Evolutionary conservation across 768 basidiomycete genomes (phyloP).

Genomic region (Fomitopsis pulvina): DNA sequence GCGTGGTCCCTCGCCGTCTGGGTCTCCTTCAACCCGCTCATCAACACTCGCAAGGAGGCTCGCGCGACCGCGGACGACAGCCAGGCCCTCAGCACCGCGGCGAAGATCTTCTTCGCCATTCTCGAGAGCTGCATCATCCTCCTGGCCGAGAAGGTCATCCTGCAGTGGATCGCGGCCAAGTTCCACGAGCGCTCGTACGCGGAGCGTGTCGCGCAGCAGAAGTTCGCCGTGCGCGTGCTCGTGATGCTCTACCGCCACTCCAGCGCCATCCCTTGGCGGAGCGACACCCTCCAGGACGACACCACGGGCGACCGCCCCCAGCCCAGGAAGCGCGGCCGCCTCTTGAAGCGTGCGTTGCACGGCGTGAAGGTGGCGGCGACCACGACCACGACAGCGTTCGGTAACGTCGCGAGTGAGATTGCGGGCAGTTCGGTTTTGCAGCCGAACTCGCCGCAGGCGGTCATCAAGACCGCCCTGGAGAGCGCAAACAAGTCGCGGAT

Average conservation of each 20-base stretch:
- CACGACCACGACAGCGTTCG: slow-evolving; percentile 70
- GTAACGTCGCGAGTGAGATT: slow-evolving; percentile 58
- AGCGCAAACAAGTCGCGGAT: slow-evolving; percentile 76
- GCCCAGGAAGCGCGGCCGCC: slow-evolving; percentile 29
- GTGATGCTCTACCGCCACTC: slow-evolving; percentile 77
- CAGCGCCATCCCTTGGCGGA: slow-evolving; percentile 59
- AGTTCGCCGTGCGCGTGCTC: slow-evolving; percentile 65
- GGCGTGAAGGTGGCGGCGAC: slow-evolving; percentile 70
- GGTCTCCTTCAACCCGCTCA: slow-evolving; percentile 68
- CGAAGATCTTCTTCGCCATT: slow-evolving; percentile 66
- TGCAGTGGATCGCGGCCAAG: slow-evolving; percentile 80
- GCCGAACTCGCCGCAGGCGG: slow-evolving; percentile 79
- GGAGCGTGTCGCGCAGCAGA: slow-evolving; percentile 82
- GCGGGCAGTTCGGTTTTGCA: slow-evolving; percentile 72
- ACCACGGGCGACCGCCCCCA: slow-evolving; percentile 14
- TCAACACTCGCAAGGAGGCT: slow-evolving; percentile 31
- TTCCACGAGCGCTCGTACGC: slow-evolving; percentile 77
- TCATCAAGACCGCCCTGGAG: slow-evolving; percentile 72
- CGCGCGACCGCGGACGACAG: slow-evolving; percentile 20
- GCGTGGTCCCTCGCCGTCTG: slow-evolving; percentile 61
- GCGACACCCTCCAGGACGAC: slow-evolving; percentile 49
- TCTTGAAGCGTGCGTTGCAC: slow-evolving; percentile 66
- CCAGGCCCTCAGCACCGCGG: slow-evolving; percentile 47
- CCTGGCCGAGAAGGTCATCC: slow-evolving; percentile 76
- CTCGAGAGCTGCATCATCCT: slow-evolving; percentile 65